Base-by-base conservation (phyloP, 805 yeast genomes). In the Zygosaccharomyces bailii region DNA sequence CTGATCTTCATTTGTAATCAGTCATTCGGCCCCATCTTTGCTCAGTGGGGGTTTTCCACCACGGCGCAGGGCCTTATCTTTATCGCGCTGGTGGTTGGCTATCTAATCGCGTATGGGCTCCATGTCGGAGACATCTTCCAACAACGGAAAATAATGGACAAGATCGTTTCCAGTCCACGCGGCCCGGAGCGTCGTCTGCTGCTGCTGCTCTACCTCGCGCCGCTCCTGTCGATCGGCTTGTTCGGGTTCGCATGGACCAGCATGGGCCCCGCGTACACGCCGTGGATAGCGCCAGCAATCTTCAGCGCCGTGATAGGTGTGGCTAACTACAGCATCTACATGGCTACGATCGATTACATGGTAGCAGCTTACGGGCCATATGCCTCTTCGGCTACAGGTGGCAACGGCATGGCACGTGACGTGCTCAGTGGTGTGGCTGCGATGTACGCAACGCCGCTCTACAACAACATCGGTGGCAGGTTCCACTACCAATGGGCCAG, bases 401-500 rank as follows among this genome's bases (percentile, higher is more conserved):
- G 42, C 19, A 43, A 43, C 29, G 42, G 45, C 18, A 24, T 43
- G 42, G 45, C 45, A 13, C 45, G 45, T 43, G 45, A 43, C 32
- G 45, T 43, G 27, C 36, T 43, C 31, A 43, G 45, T 29, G 45
- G 42, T 21, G 25, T 43, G n/a, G 45, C 45, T 13, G 45, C 45
- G 18, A 43, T 43, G 45, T 43, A 43, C 17, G 45, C 45, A 6
- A 43, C 39, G 13, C 45, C 45, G 24, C 32, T 43, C 11, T 43
- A 36, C 21, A 38, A 43, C 13, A 43, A 43, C 29, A 43, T 43
- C n/a, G 45, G 45, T 4, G 40, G 39, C 34, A 43, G 33, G 17
- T 36, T 43, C 25, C 45, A 43, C 34, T 43, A 43, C 19, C 45
- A 36, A 13, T 43, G 45, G 45, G 45, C 45, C 17, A 43, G 45